phyloP scores from a whole-genome alignment of 768 basidiomycete genomes.

The Tubosaeta sp. region DNA sequence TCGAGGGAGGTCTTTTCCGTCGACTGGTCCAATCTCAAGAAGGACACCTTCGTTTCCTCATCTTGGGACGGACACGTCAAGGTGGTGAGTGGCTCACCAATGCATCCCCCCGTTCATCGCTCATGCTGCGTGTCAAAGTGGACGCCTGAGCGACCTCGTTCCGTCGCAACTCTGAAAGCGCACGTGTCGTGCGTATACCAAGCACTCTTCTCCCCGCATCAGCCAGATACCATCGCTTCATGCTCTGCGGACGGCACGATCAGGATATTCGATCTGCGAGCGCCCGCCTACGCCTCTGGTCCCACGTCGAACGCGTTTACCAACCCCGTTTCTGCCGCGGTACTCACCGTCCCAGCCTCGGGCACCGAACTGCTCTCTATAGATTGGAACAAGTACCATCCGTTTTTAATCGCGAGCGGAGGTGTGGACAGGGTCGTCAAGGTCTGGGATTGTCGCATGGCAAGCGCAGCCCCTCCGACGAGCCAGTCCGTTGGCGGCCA shows the following conservation, averaged over 20 bases:
- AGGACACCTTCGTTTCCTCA: slow-evolving; percentile 80
- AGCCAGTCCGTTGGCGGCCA: slow-evolving; percentile 59
- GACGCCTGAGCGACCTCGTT: slow-evolving; percentile 77
- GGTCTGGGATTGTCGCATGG: slow-evolving; percentile 88
- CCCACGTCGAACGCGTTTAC: slow-evolving; percentile 56
- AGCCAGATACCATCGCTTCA: slow-evolving; percentile 74
- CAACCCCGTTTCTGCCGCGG: slow-evolving; percentile 63
- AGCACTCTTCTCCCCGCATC: slow-evolving; percentile 89
- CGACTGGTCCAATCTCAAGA: slow-evolving; percentile 93
- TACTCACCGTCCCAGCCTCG: slow-evolving; percentile 74
- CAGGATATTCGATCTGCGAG: slow-evolving; percentile 75
- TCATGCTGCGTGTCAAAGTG: slow-evolving; percentile 50
- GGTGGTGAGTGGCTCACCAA: slow-evolving; percentile 52
- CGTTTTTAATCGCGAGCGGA: slow-evolving; percentile 69
- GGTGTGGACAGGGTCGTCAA: slow-evolving; percentile 75
- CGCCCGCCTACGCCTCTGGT: slow-evolving; percentile 54
- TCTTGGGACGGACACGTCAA: slow-evolving; percentile 94
- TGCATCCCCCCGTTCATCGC: background rate
- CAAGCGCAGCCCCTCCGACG: slow-evolving; percentile 48
- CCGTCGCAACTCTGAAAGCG: slow-evolving; percentile 76
- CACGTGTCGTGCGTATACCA: slow-evolving; percentile 86
- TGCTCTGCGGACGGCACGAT: slow-evolving; percentile 86
- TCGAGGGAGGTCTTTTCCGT: slow-evolving; percentile 88
- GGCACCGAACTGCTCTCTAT: slow-evolving; percentile 73
- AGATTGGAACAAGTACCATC: slow-evolving; percentile 93